Evolutionary conservation across 2,329 filamentous ascomycete species (phyloP).

Genomic region (Alternaria conjuncta): DNA sequence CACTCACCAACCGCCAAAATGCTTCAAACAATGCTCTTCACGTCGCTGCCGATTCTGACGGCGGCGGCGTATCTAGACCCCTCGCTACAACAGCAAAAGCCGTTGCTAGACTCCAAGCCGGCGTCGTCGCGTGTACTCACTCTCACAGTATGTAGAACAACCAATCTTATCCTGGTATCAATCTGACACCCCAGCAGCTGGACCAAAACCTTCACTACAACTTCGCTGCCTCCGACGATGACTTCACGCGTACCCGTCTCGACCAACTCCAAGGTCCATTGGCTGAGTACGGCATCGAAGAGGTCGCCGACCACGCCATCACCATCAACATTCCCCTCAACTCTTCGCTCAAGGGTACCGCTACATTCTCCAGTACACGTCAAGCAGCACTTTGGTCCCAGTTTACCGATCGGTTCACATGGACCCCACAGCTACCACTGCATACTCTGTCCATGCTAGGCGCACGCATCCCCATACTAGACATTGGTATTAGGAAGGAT

Average conservation of each 20-base stretch:
- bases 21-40: not conserved
- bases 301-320: not conserved
- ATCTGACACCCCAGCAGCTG: slow-evolving; percentile 3
- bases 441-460: not conserved
- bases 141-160: not conserved
- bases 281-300: not conserved
- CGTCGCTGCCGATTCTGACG: not conserved
- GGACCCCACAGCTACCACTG: not conserved
- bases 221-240: not conserved
- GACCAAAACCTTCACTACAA: slow-evolving; percentile 11
- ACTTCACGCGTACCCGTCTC: not conserved
- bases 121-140: not conserved
- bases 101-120: slow-evolving; percentile 2
- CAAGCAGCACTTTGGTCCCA: not conserved
- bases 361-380: not conserved
- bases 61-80: slow-evolving; percentile 5
- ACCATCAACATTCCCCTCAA: slow-evolving; percentile 8
- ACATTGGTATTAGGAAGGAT: slow-evolving; percentile 24
- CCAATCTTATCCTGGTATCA: too few species aligned
- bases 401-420: not conserved
- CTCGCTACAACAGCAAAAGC: slow-evolving; percentile 11
- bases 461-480: slow-evolving; percentile 8
- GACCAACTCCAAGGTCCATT: slow-evolving; percentile 1
- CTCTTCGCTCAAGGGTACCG: not conserved
- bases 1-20: not conserved